Base-by-base conservation (phyloP, 2,329 filamentous ascomycete genomes). In the Apiospora saccharicola region DNA sequence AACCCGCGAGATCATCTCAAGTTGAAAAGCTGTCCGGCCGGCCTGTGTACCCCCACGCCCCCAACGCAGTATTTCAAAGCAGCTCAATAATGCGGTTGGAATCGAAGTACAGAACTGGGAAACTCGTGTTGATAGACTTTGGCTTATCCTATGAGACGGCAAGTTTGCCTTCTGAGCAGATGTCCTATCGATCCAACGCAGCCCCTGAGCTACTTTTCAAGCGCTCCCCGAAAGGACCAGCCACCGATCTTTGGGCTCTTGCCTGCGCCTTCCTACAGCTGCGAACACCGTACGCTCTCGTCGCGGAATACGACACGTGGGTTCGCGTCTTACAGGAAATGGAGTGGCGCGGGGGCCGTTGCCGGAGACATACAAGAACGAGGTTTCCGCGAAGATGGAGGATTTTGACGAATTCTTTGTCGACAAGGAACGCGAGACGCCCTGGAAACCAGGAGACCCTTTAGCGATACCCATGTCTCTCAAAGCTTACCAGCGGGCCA, bases 171-270 rank as follows among this genome's bases (percentile, higher is more conserved):
- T 8, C 16, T 4, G 57, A 64, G 10, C 57, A 64, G 34, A 64
- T 64, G 57, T 64, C 57, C 10, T 64, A 64, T 34, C 57, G 57
- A 14, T 64, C 57, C 10, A 64, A 64, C 3, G 57, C 57, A 2
- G 57, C 34, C 19, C 57, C 57, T 64, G 57, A 64, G 57, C 19
- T 64, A 22, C 19, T 64, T 5, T 41, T 64, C 57, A 64, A 41
- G 19, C 57, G 57, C 10, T 64, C 57, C 19, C 57, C 57, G 10
- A 64, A 22, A 37, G 57, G 57, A 7, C 57, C 57, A n/a, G 19
- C 57, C 1, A 64, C 57, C 4, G 57, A 64, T 7, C 30, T 64
- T 2, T 64, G 57, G 57, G 57, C 57, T 64, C 34, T 64, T 4
- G 34, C 57, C 10, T 64, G 57, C 10, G 57, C 41, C 10, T 24